Evolutionary conservation across 306 rosid genomes (phyloP).

Genomic region (Geum urbanum): DNA sequence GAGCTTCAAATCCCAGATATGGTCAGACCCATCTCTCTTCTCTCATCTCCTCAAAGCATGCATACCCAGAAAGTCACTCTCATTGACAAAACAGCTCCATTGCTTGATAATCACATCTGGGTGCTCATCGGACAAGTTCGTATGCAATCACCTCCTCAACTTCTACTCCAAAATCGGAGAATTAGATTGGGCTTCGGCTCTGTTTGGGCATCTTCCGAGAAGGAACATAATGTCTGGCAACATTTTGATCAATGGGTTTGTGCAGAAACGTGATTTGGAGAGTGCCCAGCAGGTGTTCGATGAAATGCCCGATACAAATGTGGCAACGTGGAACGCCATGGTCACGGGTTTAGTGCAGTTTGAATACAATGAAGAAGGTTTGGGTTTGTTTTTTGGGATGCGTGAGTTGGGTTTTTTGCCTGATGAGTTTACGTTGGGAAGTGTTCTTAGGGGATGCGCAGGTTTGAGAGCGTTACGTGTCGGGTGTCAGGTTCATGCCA

Average conservation of each 20-base stretch:
- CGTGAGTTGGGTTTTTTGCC: conserved; percentile 55
- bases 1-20: conserved; percentile 43
- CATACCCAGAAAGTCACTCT: conserved; percentile 42
- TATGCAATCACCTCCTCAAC: conserved; percentile 70
- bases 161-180: conserved; percentile 73
- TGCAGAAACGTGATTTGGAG: conserved; percentile 47
- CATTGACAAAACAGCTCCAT: conserved; percentile 66
- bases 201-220: conserved; percentile 52
- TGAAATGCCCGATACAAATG: conserved; percentile 77
- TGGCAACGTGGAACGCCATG: conserved; percentile 89
- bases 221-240: conserved; percentile 81
- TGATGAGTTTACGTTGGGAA: conserved; percentile 75
- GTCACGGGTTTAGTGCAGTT: conserved; percentile 63
- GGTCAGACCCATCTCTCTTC: conserved; percentile 64
- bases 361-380: conserved; percentile 58
- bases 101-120: conserved; percentile 71
- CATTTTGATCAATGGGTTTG: conserved; percentile 60
- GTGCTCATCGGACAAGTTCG: conserved; percentile 58
- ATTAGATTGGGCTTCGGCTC: conserved; percentile 32
- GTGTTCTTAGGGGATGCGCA: conserved; percentile 83
- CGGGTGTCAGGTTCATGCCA: conserved; percentile 73
- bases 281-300: conserved; percentile 61
- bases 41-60: conserved; percentile 71
- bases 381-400: conserved; percentile 56
- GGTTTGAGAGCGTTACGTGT: conserved; percentile 51